phyloP scores from a whole-genome alignment of 1,139 yeast species.

The Suhomyces bribrorum region DNA sequence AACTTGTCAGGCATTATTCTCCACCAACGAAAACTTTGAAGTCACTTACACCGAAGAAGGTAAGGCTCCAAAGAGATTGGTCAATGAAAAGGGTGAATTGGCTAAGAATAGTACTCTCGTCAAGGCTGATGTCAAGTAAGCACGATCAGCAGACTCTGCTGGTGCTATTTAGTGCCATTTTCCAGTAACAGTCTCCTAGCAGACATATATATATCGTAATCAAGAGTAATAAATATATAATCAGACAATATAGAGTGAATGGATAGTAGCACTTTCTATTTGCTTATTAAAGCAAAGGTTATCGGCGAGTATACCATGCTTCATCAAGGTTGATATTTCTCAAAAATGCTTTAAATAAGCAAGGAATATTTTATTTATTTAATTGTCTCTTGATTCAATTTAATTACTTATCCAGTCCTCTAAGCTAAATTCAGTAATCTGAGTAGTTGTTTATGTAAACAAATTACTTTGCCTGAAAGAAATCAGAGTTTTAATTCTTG shows the following conservation, averaged over 20 bases:
- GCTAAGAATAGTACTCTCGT: slow-evolving; percentile 70
- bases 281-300: too few species aligned
- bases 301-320: too few species aligned
- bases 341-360: too few species aligned
- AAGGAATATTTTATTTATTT: too few species aligned
- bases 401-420: too few species aligned
- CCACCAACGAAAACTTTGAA: slow-evolving; percentile 73
- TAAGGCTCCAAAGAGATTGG: slow-evolving; percentile 73
- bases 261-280: not conserved
- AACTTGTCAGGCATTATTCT: slow-evolving; percentile 85
- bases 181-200: not conserved
- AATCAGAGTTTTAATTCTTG: too few species aligned
- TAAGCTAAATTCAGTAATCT: too few species aligned
- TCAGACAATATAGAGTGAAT: not conserved
- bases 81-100: slow-evolving; percentile 70
- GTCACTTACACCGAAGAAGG: slow-evolving; percentile 85
- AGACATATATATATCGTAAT: not conserved
- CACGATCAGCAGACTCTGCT: not conserved
- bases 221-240: not conserved
- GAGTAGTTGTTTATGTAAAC: too few species aligned
- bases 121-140: slow-evolving; percentile 70
- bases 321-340: too few species aligned
- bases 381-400: too few species aligned
- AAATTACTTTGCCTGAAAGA: too few species aligned
- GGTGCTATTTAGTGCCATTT: not conserved